Base-by-base conservation (phyloP, 495 filamentous ascomycete genomes). In the Lophium mytilinum region DNA sequence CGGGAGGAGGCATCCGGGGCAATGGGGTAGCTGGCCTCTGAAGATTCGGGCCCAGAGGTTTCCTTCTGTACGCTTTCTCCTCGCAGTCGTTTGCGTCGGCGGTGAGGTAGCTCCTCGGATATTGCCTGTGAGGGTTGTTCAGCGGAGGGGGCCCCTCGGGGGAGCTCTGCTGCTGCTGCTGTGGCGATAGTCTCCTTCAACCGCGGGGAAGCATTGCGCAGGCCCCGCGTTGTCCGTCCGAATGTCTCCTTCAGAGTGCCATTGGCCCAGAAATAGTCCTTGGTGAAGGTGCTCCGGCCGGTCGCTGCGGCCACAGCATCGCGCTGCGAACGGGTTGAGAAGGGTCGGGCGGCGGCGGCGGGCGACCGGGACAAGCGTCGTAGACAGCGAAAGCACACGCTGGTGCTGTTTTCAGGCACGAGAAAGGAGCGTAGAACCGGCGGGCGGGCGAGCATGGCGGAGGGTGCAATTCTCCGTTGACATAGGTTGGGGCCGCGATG, bases 1-100 rank as follows among this genome's bases (percentile, higher is more conserved):
- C 82, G 79, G 19, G 88, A 85, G 8, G 91, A 94, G 15, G 91
- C 90, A 72, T 96, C 90, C 39, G 78, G 86, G 4, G 91, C 85
- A 10, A 94, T 76, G 37, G 72, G 62, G 49, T 58, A 63, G 30
- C 46, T 51, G 40, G 37, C 53, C 17, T 67, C 66, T 37, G 35
- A 35, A 11, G 37, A 15, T 0, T 56, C 47, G 2, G 48, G 17
- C 24, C 6, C 24, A 30, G 24, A 6, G 24, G 24, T 2, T 2
- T 30, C 24, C 24, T 30, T 30, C 3, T 6, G 24, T 2, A 30
- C 3, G 4, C 53, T 52, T 40, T 58, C 55, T 52, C 68, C 58
- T 52, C 61, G 56, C 50, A 66, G 48, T 36, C 64, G 57, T 45
- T 68, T 70, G 45, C 66, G 59, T 30, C 71, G 66, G 12, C 71